These are phyloP conservation scores for Colletotrichum spaethianum DNA, from an alignment of 2,329 filamentous ascomycete species.

Conservation along the genomic window DNA sequence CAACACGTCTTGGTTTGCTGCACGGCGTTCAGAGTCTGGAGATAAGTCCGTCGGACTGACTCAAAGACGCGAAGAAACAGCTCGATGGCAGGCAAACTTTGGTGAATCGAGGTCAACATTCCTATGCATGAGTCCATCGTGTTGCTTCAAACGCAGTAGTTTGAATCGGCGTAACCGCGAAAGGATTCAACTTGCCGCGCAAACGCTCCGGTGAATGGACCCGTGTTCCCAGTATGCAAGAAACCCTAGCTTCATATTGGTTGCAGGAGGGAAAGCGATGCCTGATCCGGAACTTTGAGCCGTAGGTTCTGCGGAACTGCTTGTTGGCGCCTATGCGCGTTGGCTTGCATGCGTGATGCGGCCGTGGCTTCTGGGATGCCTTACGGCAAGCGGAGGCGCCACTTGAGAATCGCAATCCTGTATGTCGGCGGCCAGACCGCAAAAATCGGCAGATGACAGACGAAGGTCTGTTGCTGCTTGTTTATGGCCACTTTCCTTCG, in stretches of 20 bases:
- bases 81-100: not conserved
- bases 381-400: conserved; percentile 6
- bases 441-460: not conserved
- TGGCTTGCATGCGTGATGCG: conserved; percentile 40
- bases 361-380: conserved; percentile 36
- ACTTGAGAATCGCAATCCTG: conserved; percentile 2
- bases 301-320: conserved; percentile 5
- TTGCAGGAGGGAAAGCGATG: conserved; percentile 6
- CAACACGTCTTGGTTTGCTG: conserved; percentile 29
- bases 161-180: conserved; percentile 22
- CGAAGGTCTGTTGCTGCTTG: not conserved
- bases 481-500: not conserved
- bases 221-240: conserved; percentile 1
- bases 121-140: not conserved
- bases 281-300: conserved; percentile 5
- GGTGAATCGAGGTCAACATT: not conserved
- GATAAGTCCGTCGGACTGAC: conserved; percentile 12
- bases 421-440: not conserved
- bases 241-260: conserved; percentile 1
- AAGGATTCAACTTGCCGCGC: conserved; percentile 23
- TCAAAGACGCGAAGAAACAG: conserved; percentile 8
- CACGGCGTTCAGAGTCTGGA: conserved; percentile 21
- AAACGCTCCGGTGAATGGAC: conserved; percentile 8
- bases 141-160: not conserved
- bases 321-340: conserved; percentile 42